Base-by-base conservation (phyloP, 768 basidiomycete species). In the Dentipellis fragilis region DNA sequence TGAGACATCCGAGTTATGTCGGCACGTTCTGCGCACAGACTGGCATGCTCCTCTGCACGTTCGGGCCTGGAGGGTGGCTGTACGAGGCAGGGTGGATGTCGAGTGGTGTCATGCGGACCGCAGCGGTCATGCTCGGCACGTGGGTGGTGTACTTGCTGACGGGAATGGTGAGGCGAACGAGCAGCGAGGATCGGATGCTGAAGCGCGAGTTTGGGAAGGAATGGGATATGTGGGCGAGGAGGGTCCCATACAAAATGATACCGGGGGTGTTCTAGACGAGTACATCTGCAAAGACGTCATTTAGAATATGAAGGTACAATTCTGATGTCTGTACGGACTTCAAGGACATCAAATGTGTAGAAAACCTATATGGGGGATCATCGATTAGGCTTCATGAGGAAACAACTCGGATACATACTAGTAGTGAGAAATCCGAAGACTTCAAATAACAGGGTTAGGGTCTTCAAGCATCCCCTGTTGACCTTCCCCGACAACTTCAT, bases 1-100 rank as follows among this genome's bases (percentile, higher is more conserved):
- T 64, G 36, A 61, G 64, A 21, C 64, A 65, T 34, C 64, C 64
- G 21, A 55, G 54, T 39, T 64, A 64, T 54, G 56, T 55, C 52
- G 60, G 58, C n/a, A 45, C 42, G 42, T 19, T 45, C 8, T 19
- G 16, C n/a, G n/a, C 19, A 8, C 16, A n/a, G 42, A 16, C n/a
- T 8, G 42, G 42, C 14, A 45, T 19, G n/a, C n/a, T 45, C 14
- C n/a, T 9, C 42, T 16, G n/a, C 8, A 16, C 16, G 8, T 11
- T 16, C 14, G 42, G n/a, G 14, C 42, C 42, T 8, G 42, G 42
- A 9, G 19, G 42, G n/a, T 45, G 42, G 42, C n/a, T 45, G 14
- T 19, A 19, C 42, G 42, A 45, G 42, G 57, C 55, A 40, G 56
- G 55, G 4, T 37, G 62, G 11, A n/a, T 59, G 12, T 22, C 38